Evolutionary conservation across 176 grass and related monocot genomes (phyloP).

Genomic region (Metroxylon sagu): DNA sequence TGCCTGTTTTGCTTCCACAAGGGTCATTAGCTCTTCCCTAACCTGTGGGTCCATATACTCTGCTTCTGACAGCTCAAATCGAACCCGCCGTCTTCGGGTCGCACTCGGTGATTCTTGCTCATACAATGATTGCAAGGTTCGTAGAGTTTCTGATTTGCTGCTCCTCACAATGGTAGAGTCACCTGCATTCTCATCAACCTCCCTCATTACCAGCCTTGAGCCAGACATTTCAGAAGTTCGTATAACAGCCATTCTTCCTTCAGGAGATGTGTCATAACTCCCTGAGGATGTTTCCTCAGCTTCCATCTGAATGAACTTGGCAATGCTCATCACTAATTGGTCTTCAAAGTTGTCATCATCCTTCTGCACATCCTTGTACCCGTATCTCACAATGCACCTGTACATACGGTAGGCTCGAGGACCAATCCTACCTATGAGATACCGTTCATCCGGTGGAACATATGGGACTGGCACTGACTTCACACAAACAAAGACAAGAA

Average conservation of each 20-base stretch:
- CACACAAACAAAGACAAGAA: conserved; percentile 84
- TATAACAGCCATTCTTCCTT: conserved; percentile 95
- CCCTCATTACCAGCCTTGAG: conserved; percentile 37
- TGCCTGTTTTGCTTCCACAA: conserved; percentile 80
- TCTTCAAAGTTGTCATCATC: conserved; percentile 93
- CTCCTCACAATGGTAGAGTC: conserved; percentile 38
- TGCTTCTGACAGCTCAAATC: conserved; percentile 47
- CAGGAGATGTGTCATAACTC: conserved; percentile 61
- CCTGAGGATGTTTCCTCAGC: conserved; percentile 52
- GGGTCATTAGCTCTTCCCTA: conserved; percentile 62
- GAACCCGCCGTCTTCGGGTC: conserved; percentile 34
- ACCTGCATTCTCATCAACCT: conserved; percentile 16
- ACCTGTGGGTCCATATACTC: conserved; percentile 44
- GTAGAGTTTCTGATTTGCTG: conserved; percentile 74
- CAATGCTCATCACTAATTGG: conserved; percentile 84
- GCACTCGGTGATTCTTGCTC: conserved; percentile 63
- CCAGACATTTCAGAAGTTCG: conserved; percentile 36
- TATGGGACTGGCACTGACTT: conserved; percentile 87
- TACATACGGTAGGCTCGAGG: conserved; percentile 79
- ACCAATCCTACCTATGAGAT: conserved; percentile 83
- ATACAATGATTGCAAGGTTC: conserved; percentile 62
- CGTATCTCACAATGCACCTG: conserved; percentile 84
- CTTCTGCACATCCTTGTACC: conserved; percentile 85
- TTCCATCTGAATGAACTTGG: conserved; percentile 97
- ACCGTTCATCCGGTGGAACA: conserved; percentile 65